Conservation (phyloP, 352 stramenopile species). For the Pythium grandisporangium region DNA sequence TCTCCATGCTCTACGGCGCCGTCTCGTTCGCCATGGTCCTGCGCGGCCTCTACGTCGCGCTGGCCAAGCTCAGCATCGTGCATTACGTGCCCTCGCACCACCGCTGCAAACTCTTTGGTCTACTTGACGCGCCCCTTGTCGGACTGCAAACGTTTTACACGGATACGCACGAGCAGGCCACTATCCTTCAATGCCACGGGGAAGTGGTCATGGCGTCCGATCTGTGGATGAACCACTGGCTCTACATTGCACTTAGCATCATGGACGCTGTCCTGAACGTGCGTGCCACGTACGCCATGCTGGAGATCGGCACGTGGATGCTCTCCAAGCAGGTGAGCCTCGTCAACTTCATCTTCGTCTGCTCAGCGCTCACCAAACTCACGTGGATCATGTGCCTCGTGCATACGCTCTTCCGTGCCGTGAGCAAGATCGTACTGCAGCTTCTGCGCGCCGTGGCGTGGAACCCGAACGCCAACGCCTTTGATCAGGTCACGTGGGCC, state of each 20-base stretch:
- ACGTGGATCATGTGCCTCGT: conserved; percentile 13
- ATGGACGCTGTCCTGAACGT: conserved; percentile 6
- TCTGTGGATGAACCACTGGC: conserved; percentile 15
- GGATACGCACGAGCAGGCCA: conserved; percentile 8
- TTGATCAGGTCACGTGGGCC: not conserved
- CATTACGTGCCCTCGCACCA: conserved; percentile 9
- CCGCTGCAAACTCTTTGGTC: not conserved
- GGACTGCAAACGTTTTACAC: conserved; percentile 4
- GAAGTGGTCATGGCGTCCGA: conserved; percentile 2
- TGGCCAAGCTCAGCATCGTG: not conserved
- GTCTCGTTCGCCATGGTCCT: conserved; percentile 17
- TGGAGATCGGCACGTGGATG: conserved; percentile 13
- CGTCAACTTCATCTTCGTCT: conserved; percentile 15
- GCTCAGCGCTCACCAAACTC: conserved; percentile 8
- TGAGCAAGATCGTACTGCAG: not conserved
- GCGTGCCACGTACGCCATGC: conserved; percentile 4
- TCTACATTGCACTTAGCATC: conserved; percentile 11
- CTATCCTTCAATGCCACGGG: conserved; percentile 11
- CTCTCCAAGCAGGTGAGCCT: conserved; percentile 6
- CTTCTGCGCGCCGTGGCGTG: not conserved
- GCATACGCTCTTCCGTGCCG: conserved; percentile 5
- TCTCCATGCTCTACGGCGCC: conserved; percentile 15
- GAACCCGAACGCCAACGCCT: not conserved
- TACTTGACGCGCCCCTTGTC: conserved; percentile 5
- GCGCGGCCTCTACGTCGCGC: conserved; percentile 2